These are phyloP conservation scores for Daldinia sp. DNA, from an alignment of 2,329 filamentous ascomycete genomes.

Conservation along the genomic window DNA sequence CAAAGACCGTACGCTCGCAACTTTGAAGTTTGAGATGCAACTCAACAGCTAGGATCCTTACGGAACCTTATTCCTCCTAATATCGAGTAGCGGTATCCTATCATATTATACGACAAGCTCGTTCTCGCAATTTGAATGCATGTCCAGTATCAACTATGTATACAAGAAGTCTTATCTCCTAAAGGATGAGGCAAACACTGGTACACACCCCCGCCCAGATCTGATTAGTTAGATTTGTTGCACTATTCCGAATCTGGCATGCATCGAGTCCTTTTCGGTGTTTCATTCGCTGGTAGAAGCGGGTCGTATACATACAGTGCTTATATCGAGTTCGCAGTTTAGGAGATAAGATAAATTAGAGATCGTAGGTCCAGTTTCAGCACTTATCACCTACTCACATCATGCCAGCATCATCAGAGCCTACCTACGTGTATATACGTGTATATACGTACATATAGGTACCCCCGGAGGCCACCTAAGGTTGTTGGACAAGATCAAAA, in stretches of 20 bases:
- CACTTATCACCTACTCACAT: constrained; percentile 23
- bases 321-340: not conserved
- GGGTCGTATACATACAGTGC: not conserved
- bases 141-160: constrained; percentile 10
- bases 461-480: too few species aligned
- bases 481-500: constrained; percentile 1
- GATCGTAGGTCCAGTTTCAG: constrained; percentile 5
- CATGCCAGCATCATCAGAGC: constrained; percentile 26
- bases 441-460: too few species aligned
- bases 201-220: not conserved
- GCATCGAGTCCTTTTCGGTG: not conserved
- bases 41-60: constrained; percentile 2
- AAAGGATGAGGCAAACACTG: not conserved
- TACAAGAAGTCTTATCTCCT: not conserved
- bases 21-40: constrained; percentile 9
- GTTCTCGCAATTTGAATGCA: constrained; percentile 4
- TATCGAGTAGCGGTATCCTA: constrained; percentile 22
- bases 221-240: not conserved
- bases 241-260: not conserved
- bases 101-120: constrained; percentile 9
- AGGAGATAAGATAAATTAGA: constrained; percentile 14
- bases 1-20: constrained; percentile 5
- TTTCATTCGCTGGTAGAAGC: not conserved
- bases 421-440: too few species aligned
- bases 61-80: constrained; percentile 11